Evolutionary conservation across 768 basidiomycete genomes (phyloP).

Genomic region (Boletus vinaceobasis): DNA sequence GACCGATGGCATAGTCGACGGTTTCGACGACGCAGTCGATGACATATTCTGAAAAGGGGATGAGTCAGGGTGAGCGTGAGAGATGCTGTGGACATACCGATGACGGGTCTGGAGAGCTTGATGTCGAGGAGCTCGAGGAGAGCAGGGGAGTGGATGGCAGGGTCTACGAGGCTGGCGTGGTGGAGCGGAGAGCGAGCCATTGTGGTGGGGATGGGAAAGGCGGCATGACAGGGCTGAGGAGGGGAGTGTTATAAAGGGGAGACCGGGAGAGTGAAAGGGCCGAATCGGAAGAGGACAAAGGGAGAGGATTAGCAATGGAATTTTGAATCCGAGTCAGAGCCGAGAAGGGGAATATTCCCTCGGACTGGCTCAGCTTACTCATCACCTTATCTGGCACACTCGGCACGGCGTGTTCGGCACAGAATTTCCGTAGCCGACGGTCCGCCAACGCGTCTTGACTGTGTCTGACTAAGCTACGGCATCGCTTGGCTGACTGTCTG

Average conservation of each 20-base stretch:
- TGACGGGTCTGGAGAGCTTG: conserved; percentile 57
- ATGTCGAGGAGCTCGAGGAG: conserved; percentile 67
- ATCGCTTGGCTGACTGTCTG: background rate
- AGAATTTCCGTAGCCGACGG: background rate
- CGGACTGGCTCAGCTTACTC: conserved; percentile 10
- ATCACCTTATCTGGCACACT: background rate
- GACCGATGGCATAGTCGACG: conserved; percentile 74
- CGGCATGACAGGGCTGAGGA: conserved; percentile 5
- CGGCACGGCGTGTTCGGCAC: background rate
- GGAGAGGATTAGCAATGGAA: conserved; percentile 28
- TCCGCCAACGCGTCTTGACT: background rate
- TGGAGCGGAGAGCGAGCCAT: conserved; percentile 37
- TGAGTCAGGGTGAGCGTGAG: background rate
- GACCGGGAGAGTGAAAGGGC: conserved; percentile 29
- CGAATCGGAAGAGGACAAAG: conserved; percentile 33
- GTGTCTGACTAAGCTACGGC: conserved; percentile 14
- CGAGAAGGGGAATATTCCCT: conserved; percentile 2
- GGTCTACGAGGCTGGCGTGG: conserved; percentile 57
- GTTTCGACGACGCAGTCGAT: conserved; percentile 68
- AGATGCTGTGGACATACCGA: conserved; percentile 47
- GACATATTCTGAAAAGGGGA: conserved; percentile 53
- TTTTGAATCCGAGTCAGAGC: conserved; percentile 21
- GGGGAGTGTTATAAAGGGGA: conserved; percentile 31
- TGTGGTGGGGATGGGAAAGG: conserved; percentile 2
- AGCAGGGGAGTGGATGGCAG: conserved; percentile 58